Base-by-base conservation (phyloP, 352 stramenopile species). In the Phytophthora brassicae region DNA sequence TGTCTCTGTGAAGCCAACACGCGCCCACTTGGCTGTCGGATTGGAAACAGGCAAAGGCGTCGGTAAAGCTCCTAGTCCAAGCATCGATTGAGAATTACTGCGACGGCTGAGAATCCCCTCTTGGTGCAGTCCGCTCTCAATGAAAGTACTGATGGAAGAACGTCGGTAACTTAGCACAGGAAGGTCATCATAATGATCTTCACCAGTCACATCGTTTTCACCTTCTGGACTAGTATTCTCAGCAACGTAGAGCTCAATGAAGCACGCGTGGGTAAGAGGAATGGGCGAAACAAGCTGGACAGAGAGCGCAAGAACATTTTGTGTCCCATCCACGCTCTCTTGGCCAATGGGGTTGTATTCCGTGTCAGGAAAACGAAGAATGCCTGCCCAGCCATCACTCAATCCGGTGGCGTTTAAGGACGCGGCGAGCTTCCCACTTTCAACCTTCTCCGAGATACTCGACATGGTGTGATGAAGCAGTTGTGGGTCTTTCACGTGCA, bases 281-380 rank as follows among this genome's bases (percentile, higher is more conserved):
- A 87, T 70, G 2, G 81, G 76, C 1, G 79, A 89, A 3, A 82
- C 56, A 20, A 94, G 70, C 60, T 92, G 85, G 4, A 90, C 49
- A 14, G 83, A 87, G 13, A 94, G 60, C 20, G 85, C 84, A n/a
- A 94, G 61, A n/a, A 92, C 70, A 43, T 91, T 90, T 33, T 92
- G 81, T 14, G 64, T 74, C 0, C 79, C 74, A 45, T 88, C 72
- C 16, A 78, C 72, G 23, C 72, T 88, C 4, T 86, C 79, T 3
- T 73, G 70, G 3, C 77, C 80, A 56, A 85, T 88, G 0, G 79
- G 74, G 42, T 78, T 72, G 64, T 92, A 91, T 19, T 90, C 77
- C 0, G 81, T 89, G 47, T 92, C 79, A 14, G 82, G 81, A 44
- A 92, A 92, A 31, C 76, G 79, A 9, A 81, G 76, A 43, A 89